Percentiles rank a stretch among this genome's conserved stretches.
phyloP scores from a whole-genome alignment of 1,284 basidiomycete species.

The Fomitiporia mediterranea region DNA sequence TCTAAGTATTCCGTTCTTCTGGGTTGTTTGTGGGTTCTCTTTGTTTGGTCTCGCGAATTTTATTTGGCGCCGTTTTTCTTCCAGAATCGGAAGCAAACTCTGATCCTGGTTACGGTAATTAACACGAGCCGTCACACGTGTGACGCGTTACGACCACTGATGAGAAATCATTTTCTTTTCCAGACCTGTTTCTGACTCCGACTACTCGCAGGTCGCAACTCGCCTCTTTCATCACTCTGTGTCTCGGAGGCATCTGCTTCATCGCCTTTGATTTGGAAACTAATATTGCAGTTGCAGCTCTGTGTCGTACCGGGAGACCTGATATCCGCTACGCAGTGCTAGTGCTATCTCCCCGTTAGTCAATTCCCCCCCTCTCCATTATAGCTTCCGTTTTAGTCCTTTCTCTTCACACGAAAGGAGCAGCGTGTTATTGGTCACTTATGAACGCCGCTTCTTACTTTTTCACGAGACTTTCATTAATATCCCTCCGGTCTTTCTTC shows the following conservation, averaged over 20 bases:
- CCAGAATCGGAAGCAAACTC: conserved; percentile 11
- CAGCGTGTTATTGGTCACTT: too few relatives aligned
- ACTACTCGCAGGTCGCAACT: background rate
- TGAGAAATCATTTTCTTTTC: background rate
- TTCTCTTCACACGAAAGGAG: too few relatives aligned
- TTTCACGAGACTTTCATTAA: too few relatives aligned
- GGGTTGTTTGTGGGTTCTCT: background rate
- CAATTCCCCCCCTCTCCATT: background rate
- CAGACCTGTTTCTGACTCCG: background rate
- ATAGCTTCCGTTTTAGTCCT: too few relatives aligned
- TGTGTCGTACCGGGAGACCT: too few relatives aligned
- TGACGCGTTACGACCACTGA: background rate
- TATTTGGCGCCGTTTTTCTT: background rate
- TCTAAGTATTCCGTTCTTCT: too few relatives aligned
- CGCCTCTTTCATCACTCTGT: background rate
- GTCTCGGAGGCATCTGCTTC: background rate
- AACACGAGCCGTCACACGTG: conserved; percentile 8
- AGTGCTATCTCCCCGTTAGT: too few relatives aligned
- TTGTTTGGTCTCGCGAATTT: background rate
- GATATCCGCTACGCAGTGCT: too few relatives aligned
- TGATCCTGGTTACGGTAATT: background rate
- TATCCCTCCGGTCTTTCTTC: too few relatives aligned
- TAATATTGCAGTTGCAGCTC: too few relatives aligned
- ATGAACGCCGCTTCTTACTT: too few relatives aligned
- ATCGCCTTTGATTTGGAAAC: too few relatives aligned